Conservation (phyloP, 306 rosid genomes). For the Hylodesmum podocarpum region DNA sequence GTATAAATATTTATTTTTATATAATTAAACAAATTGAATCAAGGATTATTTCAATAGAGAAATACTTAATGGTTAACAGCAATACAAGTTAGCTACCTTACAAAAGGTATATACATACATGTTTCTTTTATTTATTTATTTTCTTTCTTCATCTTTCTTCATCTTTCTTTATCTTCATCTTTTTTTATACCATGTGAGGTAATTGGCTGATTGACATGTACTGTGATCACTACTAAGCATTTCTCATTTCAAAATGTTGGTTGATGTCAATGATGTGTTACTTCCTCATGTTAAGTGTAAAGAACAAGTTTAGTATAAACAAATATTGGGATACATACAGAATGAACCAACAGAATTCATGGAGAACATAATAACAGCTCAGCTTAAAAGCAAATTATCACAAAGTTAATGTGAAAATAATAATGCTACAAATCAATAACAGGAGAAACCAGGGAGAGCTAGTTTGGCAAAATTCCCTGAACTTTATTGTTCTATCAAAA, state of each 20-base stretch:
- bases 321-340: neutral
- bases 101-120: no score
- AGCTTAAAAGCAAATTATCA: constrained; percentile 38
- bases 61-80: no score
- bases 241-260: neutral
- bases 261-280: neutral
- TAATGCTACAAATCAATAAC: constrained; percentile 57
- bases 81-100: no score
- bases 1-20: no score
- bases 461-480: constrained; percentile 62
- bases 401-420: constrained; percentile 57
- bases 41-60: no score
- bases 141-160: no score
- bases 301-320: neutral
- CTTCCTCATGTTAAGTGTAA: neutral
- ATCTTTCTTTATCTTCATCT: no score
- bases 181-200: no score
- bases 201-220: no score
- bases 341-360: constrained; percentile 10
- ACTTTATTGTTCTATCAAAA: constrained; percentile 34
- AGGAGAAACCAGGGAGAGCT: constrained; percentile 68
- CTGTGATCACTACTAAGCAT: no score
- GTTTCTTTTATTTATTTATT: no score
- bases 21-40: no score
- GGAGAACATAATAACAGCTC: neutral